Evolutionary conservation across 208 protist genomes (phyloP).

Genomic region (Phytomonas francai): DNA sequence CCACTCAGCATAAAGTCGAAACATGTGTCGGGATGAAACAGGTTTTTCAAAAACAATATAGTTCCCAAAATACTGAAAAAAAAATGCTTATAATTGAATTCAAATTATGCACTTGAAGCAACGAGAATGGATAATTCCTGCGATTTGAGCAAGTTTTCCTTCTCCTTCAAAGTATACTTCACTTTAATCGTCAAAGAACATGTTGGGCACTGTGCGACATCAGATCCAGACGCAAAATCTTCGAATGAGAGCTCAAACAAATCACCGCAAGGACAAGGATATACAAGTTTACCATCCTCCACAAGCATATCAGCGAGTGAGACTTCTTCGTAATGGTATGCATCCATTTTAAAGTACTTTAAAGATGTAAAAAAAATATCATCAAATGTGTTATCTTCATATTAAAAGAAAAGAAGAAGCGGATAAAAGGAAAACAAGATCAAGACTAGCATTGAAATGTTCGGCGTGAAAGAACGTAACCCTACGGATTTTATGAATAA

Average conservation of each 20-base stretch:
- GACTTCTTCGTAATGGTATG: constrained; percentile 89
- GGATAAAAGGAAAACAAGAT: constrained; percentile 6
- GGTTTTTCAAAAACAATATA: not conserved
- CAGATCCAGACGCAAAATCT: constrained; percentile 57
- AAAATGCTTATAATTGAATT: not conserved
- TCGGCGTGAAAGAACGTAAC: not conserved
- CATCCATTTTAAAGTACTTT: constrained; percentile 29
- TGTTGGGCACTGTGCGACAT: constrained; percentile 83
- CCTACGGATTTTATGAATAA: not conserved
- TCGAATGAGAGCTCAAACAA: constrained; percentile 78
- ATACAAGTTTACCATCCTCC: constrained; percentile 64
- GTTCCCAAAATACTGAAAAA: not conserved
- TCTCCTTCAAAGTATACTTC: constrained; percentile 55
- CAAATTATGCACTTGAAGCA: not conserved
- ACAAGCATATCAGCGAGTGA: constrained; percentile 70
- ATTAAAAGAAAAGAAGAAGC: not conserved
- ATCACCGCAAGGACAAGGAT: constrained; percentile 89
- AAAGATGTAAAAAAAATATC: constrained; percentile 2
- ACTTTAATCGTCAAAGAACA: constrained; percentile 86
- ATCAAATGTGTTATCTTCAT: not conserved
- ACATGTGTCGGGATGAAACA: not conserved
- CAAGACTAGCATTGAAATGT: not conserved
- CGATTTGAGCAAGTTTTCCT: constrained; percentile 24
- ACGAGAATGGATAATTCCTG: not conserved
- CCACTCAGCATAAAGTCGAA: not conserved